Conservation (phyloP, 176 grass and related monocot genomes). For the Dactylis glomerata region DNA sequence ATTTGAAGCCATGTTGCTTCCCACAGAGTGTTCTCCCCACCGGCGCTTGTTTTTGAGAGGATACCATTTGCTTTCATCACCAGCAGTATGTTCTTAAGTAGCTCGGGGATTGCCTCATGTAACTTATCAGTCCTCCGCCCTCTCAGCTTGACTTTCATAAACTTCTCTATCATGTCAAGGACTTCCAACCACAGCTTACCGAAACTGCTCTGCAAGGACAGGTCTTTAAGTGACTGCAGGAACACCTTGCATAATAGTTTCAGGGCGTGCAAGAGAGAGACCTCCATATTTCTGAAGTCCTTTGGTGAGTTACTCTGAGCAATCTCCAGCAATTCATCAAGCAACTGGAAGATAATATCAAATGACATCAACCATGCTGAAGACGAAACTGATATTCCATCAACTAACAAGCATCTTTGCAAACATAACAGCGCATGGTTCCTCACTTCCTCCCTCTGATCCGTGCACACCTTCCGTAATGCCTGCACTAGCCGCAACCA, state of each 20-base stretch:
- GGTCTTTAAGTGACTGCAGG: background rate
- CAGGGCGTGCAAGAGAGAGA: background rate
- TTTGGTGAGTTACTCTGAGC: background rate
- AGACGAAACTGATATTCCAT: background rate
- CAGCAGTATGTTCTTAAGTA: constrained; percentile 80
- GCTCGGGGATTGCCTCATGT: constrained; percentile 79
- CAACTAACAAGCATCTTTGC: background rate
- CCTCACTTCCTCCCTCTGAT: background rate
- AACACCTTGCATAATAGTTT: background rate
- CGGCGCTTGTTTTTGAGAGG: constrained; percentile 37
- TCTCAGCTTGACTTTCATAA: constrained; percentile 75
- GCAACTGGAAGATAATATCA: background rate
- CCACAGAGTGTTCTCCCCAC: constrained; percentile 56
- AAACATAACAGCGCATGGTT: background rate
- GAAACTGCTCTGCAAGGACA: constrained; percentile 17
- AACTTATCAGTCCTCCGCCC: constrained; percentile 74
- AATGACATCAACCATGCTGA: background rate
- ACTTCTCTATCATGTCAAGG: constrained; percentile 71
- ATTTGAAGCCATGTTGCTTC: constrained; percentile 60
- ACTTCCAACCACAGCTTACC: constrained; percentile 76
- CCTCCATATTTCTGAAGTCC: background rate
- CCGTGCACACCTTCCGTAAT: background rate
- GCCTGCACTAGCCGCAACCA: background rate
- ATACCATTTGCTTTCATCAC: constrained; percentile 78
- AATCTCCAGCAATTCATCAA: background rate